These are phyloP conservation scores for Hygrocybe punicea DNA, from an alignment of 768 basidiomycete genomes.

Conservation along the genomic window DNA sequence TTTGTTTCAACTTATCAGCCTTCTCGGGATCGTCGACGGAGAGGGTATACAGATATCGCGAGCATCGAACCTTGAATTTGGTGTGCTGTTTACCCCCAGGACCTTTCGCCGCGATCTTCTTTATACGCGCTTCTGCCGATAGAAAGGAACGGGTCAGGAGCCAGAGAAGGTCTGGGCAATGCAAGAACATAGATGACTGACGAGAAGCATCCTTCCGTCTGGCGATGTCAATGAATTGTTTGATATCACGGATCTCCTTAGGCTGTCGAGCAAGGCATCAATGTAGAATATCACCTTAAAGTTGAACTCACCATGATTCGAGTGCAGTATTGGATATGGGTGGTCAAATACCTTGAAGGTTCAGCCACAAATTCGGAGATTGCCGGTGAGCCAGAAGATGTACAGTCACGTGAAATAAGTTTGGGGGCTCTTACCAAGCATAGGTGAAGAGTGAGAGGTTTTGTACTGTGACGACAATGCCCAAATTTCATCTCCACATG, in stretches of 20 bases:
- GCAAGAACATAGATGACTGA: slow-evolving; percentile 46
- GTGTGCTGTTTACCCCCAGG: slow-evolving; percentile 74
- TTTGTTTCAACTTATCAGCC: slow-evolving; percentile 96
- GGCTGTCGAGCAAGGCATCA: slow-evolving; percentile 51
- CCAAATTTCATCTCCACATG: too few species aligned
- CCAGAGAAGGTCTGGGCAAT: slow-evolving; percentile 3
- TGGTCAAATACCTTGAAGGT: not conserved
- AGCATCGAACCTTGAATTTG: slow-evolving; percentile 99
- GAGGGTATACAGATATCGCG: slow-evolving; percentile 96
- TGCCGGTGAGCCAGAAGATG: too few species aligned
- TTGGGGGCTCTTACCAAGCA: too few species aligned
- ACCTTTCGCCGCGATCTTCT: slow-evolving; percentile 76
- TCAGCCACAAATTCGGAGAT: slow-evolving; percentile 2
- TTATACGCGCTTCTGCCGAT: slow-evolving; percentile 88
- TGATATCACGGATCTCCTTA: slow-evolving; percentile 97
- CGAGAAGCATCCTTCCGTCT: slow-evolving; percentile 95
- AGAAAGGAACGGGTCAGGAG: not conserved
- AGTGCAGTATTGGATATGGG: not conserved
- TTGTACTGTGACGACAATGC: too few species aligned
- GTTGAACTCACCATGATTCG: not conserved
- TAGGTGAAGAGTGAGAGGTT: too few species aligned
- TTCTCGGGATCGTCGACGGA: slow-evolving; percentile 94
- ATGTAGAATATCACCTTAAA: not conserved
- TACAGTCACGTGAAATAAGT: too few species aligned
- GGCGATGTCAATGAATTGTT: slow-evolving; percentile 96